phyloP scores from a whole-genome alignment of 2,329 filamentous ascomycete genomes.

The Neobulgaria alba region DNA sequence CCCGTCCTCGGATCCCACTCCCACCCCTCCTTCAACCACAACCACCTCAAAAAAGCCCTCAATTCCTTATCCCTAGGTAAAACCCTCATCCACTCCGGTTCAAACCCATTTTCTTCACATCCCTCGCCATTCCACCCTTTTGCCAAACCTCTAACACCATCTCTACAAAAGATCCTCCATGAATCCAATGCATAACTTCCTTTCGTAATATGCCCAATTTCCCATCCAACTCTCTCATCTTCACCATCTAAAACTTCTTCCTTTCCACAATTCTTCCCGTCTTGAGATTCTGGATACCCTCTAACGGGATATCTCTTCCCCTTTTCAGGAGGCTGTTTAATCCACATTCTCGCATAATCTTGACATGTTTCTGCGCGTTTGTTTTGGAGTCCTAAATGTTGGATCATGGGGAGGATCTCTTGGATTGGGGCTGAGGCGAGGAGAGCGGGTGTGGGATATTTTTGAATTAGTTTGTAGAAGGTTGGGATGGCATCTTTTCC shows the following conservation, averaged over 20 bases:
- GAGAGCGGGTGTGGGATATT: constrained; percentile 56
- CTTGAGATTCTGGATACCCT: constrained; percentile 43
- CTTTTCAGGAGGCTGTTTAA: constrained; percentile 50
- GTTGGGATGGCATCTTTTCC: constrained; percentile 68
- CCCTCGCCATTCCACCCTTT: constrained; percentile 56
- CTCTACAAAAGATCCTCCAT: constrained; percentile 90
- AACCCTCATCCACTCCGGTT: constrained; percentile 88
- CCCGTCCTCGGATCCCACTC: constrained; percentile 71
- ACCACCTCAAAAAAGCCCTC: constrained; percentile 79
- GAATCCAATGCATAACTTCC: constrained; percentile 80
- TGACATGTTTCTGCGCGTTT: constrained; percentile 61
- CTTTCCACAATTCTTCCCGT: constrained; percentile 39
- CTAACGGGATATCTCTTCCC: constrained; percentile 48
- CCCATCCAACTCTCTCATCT: constrained; percentile 46
- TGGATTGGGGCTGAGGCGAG: constrained; percentile 49
- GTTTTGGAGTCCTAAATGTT: constrained; percentile 61
- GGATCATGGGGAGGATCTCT: constrained; percentile 55
- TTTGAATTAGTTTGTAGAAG: constrained; percentile 58
- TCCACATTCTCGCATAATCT: constrained; percentile 61
- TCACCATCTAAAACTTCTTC: constrained; percentile 40
- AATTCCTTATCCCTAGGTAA: constrained; percentile 79
- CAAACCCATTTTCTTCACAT: constrained; percentile 42
- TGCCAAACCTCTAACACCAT: constrained; percentile 59
- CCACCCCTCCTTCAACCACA: constrained; percentile 84
- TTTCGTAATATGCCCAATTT: constrained; percentile 77